Base-by-base conservation (phyloP, 1,139 yeast species). In the Candida gigantensis region DNA sequence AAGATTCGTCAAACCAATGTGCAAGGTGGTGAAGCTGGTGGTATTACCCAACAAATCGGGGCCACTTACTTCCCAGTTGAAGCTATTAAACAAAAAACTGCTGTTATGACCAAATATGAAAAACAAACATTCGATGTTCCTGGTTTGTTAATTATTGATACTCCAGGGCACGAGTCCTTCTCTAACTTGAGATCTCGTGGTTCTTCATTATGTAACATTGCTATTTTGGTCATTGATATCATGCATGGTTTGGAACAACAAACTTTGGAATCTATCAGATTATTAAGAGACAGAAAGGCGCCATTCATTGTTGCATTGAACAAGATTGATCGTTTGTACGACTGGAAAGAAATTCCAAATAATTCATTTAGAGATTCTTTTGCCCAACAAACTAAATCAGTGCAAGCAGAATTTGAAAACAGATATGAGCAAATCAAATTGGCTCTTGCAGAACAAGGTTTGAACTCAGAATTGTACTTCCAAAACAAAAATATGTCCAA, bases 11-110 rank as follows among this genome's bases (percentile, higher is more conserved):
- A 92, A 73, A 94, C 97, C 33, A 92, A 92, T 56, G 99, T 92
- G 44, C 99, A 92, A 74, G 98, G 97, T 63, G 99, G 98, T 60
- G 99, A 92, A 72, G 99, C 98, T 40, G 99, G 99, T 74, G 99
- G 99, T 74, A 94, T 92, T 60, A 92, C 99, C 49, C 99, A 92
- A 77, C 99, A 92, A 68, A 92, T 92, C 60, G 99, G 99, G 79
- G 99, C 99, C 36, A 94, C 98, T 17, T 94, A 90, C 65, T 94
- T 92, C 87, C 98, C 98, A 42, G 90, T 92, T 52, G 95, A 85
- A 23, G 88, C 97, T 28, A 88, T 92, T 55, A 82, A 82, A 63
- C 81, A 81, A 56, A 94, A 94, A 71, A 92, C 97, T 27, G 84
- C 81, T 32, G 95, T 84, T 34, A 90, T 92, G 97, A 79, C 88